Conservation (phyloP, 2,329 filamentous ascomycete genomes). For the Diaporthe vexans region DNA sequence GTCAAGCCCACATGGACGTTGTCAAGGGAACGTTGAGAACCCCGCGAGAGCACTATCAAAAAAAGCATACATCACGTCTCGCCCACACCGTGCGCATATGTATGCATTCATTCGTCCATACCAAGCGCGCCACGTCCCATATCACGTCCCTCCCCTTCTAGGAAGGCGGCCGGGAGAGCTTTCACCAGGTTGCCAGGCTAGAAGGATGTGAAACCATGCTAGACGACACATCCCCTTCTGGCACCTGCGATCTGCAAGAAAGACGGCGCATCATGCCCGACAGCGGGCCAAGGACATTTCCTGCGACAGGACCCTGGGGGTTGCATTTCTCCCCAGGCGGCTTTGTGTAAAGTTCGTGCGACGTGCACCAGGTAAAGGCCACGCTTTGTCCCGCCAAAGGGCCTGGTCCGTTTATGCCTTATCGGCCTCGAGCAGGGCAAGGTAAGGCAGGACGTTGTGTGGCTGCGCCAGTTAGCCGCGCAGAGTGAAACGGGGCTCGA, state of each 20-base stretch:
- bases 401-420: constrained; percentile 23
- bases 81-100: constrained; percentile 27
- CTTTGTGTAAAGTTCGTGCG: constrained; percentile 3
- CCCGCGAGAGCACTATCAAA: not conserved
- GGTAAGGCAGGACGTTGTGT: not conserved
- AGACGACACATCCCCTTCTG: constrained; percentile 27
- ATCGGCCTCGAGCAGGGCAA: constrained; percentile 6
- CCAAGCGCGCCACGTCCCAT: constrained; percentile 9
- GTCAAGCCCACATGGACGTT: not conserved
- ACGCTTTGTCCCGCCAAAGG: constrained; percentile 10
- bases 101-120: not conserved
- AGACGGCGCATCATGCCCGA: constrained; percentile 22
- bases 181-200: not conserved
- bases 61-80: constrained; percentile 5
- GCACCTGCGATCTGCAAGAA: constrained; percentile 16
- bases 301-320: constrained; percentile 26
- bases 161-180: constrained; percentile 7
- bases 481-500: constrained; percentile 25
- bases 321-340: constrained; percentile 8
- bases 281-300: constrained; percentile 1
- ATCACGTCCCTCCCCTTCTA: not conserved
- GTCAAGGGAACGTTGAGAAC: not conserved
- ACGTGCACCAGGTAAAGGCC: not conserved
- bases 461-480: constrained; percentile 28
- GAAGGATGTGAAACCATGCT: constrained; percentile 28